Conservation (phyloP, 768 basidiomycete genomes). For the Coprinopsis strossmayeri region DNA sequence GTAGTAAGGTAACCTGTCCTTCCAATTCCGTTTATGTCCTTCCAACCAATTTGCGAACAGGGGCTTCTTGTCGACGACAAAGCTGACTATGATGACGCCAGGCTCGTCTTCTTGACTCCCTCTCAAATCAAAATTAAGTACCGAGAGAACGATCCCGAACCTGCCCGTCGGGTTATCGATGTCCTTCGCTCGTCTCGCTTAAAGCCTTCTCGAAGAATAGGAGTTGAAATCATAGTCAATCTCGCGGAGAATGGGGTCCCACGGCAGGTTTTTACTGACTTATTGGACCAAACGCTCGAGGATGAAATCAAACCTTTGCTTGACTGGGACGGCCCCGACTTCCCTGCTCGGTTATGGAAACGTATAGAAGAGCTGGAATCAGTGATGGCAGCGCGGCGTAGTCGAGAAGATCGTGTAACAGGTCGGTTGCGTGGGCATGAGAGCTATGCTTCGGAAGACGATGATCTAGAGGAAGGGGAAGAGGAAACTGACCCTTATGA, state of each 20-base stretch:
- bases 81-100: conserved; percentile 16
- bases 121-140: conserved; percentile 46
- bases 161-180: conserved; percentile 43
- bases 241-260: conserved; percentile 60
- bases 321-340: conserved; percentile 34
- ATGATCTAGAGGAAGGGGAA: conserved; percentile 31
- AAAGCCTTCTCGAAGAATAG: conserved; percentile 37
- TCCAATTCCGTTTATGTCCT: conserved; percentile 1
- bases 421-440: conserved; percentile 38
- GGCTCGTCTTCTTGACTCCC: conserved; percentile 26
- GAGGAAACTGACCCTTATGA: conserved; percentile 26
- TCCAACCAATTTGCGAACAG: no score
- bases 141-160: conserved; percentile 23
- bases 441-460: conserved; percentile 26
- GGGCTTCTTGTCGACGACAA: conserved; percentile 34
- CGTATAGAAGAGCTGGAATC: conserved; percentile 33
- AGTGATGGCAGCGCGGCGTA: conserved; percentile 32
- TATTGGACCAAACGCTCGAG: conserved; percentile 29
- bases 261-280: conserved; percentile 27
- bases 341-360: conserved; percentile 36
- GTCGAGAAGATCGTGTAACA: conserved; percentile 28
- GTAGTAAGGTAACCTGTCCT: conserved; percentile 33
- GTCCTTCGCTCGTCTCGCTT: conserved; percentile 47
- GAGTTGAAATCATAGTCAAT: conserved; percentile 56
- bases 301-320: conserved; percentile 32